Percentiles rank a stretch among this genome's conserved stretches.
These are phyloP conservation scores for Sporothrix pseudoabietina DNA, from an alignment of 2,329 filamentous ascomycete species.

Conservation along the genomic window DNA sequence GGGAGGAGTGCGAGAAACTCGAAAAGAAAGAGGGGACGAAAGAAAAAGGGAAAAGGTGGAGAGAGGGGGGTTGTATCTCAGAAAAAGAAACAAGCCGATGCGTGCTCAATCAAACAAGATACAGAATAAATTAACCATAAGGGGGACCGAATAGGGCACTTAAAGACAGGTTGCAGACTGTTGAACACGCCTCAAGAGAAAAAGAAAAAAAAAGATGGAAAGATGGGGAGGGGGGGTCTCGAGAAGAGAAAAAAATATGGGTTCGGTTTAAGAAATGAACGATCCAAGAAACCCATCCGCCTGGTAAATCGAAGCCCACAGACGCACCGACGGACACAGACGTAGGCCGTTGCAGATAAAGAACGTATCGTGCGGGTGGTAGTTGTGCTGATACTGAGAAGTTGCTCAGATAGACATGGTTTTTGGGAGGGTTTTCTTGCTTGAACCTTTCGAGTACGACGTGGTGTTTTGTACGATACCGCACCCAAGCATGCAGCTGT, in stretches of 20 bases:
- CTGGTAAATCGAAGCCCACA: slow-evolving; percentile 11
- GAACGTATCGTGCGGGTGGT: neutral
- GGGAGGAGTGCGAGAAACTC: slow-evolving; percentile 8
- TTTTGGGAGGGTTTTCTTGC: neutral
- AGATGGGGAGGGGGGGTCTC: slow-evolving; percentile 10
- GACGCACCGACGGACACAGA: neutral
- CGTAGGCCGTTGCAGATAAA: neutral
- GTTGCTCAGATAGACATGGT: neutral
- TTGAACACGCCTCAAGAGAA: neutral
- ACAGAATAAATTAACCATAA: neutral
- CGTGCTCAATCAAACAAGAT: neutral
- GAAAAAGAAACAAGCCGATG: neutral
- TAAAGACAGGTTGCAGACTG: neutral
- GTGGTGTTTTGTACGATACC: neutral
- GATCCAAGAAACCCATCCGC: slow-evolving; percentile 16
- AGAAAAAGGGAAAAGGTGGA: slow-evolving; percentile 11
- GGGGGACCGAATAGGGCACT: neutral
- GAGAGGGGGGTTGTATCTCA: neutral
- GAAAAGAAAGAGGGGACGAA: neutral
- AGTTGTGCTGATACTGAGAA: neutral
- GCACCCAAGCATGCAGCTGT: neutral
- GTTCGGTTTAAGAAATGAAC: neutral
- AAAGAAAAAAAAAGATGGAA: neutral
- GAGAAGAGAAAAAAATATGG: slow-evolving; percentile 7
- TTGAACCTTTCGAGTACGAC: neutral